Evolutionary conservation across 768 basidiomycete species (phyloP), one percentile per base, ranked within the genome.

Genomic region (Lactarius indigo): DNA sequence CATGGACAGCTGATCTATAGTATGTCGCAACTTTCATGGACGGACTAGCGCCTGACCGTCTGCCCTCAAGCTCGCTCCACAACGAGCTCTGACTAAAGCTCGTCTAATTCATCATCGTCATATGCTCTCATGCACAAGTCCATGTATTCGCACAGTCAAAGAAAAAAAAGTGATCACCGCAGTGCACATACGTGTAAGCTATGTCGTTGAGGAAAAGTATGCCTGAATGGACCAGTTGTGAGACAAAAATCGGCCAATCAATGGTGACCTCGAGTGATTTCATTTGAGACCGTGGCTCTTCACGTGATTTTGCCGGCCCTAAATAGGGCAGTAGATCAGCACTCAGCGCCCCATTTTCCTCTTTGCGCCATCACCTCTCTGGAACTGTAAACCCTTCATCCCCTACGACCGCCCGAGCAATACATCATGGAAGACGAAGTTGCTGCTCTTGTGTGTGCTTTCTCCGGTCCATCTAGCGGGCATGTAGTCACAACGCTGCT

Each of bases 1-100:
- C 90, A 90, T 71, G 83, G 85, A 66, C 96, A 99, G 80, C 82
- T 95, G 76, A 87, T 99, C 75, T 98, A 98, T 91, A 98, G 94
- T 94, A 75, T 76, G 91, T 88, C 39, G 61, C 47, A 7, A 55
- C 64, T 50, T 64, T 68, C 42, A 66, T 42, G 20, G 26, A n/a
- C 28, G 20, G 26, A 20, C 31, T 5, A 3, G 26, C 52, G 5
- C 44, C 42, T 28, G 28, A 50, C n/a, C 18, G 18, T 3, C 9
- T n/a, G 23, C 5, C 26, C 44, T 56, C 30, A 30, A 70, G 70
- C 70, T 31, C 70, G 70, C 31, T 70, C 70, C 23, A 70, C 68
- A 56, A 69, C 70, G 62, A 70, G 70, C 62, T 69, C 70, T 15
- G 70, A 70, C 12, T 70, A 47, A 64, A 37, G 35, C 44, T 47